phyloP scores from a whole-genome alignment of 345 rosid genomes.

The Hibiscus syriacus region DNA sequence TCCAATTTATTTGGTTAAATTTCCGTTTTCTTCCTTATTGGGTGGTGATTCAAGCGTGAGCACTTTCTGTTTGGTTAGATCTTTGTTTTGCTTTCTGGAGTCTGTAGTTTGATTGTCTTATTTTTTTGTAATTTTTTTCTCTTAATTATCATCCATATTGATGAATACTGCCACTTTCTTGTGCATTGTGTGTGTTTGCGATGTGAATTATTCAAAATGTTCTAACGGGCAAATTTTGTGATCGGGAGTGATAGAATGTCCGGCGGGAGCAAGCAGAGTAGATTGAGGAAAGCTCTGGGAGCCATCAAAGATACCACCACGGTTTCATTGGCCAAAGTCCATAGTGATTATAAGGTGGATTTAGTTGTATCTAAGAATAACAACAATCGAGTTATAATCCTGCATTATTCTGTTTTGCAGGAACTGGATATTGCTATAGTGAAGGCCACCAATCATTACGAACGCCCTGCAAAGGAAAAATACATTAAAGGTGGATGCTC shows the following conservation, averaged over 20 bases:
- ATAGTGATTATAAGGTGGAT: constrained; percentile 86
- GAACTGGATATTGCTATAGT: constrained; percentile 95
- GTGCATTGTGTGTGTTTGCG: not conserved
- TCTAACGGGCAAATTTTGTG: not conserved
- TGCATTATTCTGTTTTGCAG: constrained; percentile 23
- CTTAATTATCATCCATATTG: no score
- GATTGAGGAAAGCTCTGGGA: constrained; percentile 91
- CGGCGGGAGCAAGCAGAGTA: constrained; percentile 74
- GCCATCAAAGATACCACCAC: constrained; percentile 96
- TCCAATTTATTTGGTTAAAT: not conserved
- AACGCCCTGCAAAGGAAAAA: constrained; percentile 83
- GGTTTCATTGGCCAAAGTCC: constrained; percentile 95
- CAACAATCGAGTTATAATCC: not conserved
- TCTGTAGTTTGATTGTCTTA: no score
- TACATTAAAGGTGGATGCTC: constrained; percentile 60
- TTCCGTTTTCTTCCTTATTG: not conserved
- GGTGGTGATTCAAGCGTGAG: constrained; percentile 7
- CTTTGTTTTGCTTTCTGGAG: not conserved
- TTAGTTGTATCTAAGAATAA: not conserved
- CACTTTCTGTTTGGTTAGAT: not conserved
- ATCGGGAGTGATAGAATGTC: constrained; percentile 57
- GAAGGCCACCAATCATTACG: constrained; percentile 92
- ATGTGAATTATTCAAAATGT: not conserved
- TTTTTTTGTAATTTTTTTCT: no score
- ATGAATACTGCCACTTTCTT: no score